Evolutionary conservation across 768 basidiomycete genomes (phyloP), one percentile per base, ranked within the genome.

Genomic region (Boletus vermiculosoides): DNA sequence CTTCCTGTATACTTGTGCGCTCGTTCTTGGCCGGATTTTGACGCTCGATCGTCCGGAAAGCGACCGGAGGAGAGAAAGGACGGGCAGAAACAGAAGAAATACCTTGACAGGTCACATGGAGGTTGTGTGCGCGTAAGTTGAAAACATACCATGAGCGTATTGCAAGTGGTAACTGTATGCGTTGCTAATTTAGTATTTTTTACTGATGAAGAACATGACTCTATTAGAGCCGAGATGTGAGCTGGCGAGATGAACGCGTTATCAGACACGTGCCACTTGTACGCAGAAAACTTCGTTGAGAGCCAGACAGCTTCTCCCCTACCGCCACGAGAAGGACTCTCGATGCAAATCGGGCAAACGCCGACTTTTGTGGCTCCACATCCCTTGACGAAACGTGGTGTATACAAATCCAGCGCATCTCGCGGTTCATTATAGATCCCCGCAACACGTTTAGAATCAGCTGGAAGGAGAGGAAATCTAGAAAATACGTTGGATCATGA

Each of bases 271-370:
- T 56, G 86, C 87, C 76, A 90, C 89, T 92, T 91, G 76, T 84
- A 91, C 20, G 90, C 90, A 15, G 86, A 88, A 65, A 87, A 85
- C 62, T 91, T 91, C 82, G 84, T 90, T 2, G 84, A 81, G 34
- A 90, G 71, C 90, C 91, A 92, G 28, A 86, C 58, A 39, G 78
- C 77, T 63, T 81, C 83, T 3, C 81, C 81, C 54, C 80, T 80
- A 0, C 90, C 90, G 1, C 88, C 88, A 10, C 90, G 80, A 22
- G 72, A 73, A 4, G 65, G 67, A 37, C 76, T 69, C 69, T 91
- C 90, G 41, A 83, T 68, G 63, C 91, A 93, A 48, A 92, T 80
- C 0, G 91, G 91, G 62, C 91, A 93, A 36, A 91, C 67, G 2
- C 90, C 91, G 0, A 85, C 80, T 72, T 92, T 92, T 3, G 81